These are phyloP conservation scores for Rhodotorula glutinis DNA, from an alignment of 1,284 basidiomycete genomes.

Conservation along the genomic window DNA sequence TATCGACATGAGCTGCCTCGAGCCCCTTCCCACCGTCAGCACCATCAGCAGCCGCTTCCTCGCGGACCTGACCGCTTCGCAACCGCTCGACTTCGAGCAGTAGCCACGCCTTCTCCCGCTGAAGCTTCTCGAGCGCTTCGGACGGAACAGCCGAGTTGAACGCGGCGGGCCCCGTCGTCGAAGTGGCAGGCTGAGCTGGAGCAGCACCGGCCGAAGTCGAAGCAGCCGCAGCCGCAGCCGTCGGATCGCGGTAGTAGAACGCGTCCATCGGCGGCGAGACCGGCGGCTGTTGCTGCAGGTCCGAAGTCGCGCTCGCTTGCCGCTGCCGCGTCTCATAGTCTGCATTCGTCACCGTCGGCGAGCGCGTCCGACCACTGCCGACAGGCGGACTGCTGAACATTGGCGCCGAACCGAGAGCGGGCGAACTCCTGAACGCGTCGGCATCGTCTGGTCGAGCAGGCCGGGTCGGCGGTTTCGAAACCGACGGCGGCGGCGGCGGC, in stretches of 20 bases:
- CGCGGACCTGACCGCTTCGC: constrained; percentile 30
- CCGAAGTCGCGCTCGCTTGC: constrained; percentile 6
- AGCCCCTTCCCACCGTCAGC: constrained; percentile 48
- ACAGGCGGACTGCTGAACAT: not conserved
- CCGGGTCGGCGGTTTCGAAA: constrained; percentile 4
- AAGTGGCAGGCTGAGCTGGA: too few species aligned
- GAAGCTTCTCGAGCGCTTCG: constrained; percentile 43
- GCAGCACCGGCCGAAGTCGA: not conserved
- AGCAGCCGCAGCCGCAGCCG: not conserved
- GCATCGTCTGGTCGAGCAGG: constrained; percentile 34
- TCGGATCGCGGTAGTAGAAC: constrained; percentile 20
- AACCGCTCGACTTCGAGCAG: not conserved
- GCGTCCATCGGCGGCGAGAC: constrained; percentile 12
- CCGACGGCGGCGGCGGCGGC: not conserved
- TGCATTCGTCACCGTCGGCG: not conserved
- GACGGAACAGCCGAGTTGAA: too few species aligned
- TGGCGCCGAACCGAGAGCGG: not conserved
- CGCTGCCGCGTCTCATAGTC: constrained; percentile 5
- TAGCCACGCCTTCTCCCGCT: constrained; percentile 26
- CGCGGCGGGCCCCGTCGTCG: too few species aligned
- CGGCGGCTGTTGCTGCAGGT: constrained; percentile 5
- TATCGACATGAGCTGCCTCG: constrained; percentile 55
- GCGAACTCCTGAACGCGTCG: constrained; percentile 6
- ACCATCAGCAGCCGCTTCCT: constrained; percentile 31
- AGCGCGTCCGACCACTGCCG: not conserved